These are phyloP conservation scores for Escallonia herrerae DNA, from an alignment of 129 eudicot genomes.

Conservation along the genomic window DNA sequence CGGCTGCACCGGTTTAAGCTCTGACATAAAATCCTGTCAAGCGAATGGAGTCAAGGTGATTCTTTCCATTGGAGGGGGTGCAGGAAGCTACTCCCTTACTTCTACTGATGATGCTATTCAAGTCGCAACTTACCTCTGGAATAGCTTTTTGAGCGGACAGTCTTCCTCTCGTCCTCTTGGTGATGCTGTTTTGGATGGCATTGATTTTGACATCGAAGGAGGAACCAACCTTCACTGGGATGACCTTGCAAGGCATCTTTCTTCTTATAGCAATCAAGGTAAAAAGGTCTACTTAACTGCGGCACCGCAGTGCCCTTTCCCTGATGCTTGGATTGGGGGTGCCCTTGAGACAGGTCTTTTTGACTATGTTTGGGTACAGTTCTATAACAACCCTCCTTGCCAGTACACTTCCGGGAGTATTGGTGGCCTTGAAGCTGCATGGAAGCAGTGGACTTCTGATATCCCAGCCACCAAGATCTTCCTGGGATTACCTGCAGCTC, in stretches of 20 bases:
- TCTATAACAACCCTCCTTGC: conserved; percentile 4
- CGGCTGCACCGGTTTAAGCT: conserved; percentile 1
- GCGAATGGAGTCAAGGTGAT: neutral
- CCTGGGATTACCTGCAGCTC: conserved; percentile 39
- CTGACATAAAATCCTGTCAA: neutral
- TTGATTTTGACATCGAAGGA: neutral
- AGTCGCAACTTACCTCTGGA: conserved; percentile 1
- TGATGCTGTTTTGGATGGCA: neutral
- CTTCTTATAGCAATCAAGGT: neutral
- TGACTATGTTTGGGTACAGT: conserved; percentile 3
- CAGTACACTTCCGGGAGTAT: neutral
- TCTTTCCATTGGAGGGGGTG: neutral
- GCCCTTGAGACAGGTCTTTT: conserved; percentile 7
- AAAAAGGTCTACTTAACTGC: neutral
- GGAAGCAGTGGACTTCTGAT: conserved; percentile 3
- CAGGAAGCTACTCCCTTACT: neutral
- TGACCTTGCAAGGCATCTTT: conserved; percentile 1
- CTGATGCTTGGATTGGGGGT: neutral
- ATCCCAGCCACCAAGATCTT: conserved; percentile 6
- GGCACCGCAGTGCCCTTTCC: neutral
- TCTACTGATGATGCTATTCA: neutral
- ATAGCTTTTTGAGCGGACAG: neutral
- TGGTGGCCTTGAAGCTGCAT: neutral
- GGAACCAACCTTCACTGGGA: neutral
- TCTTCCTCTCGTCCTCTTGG: neutral